Evolutionary conservation across 2,329 filamentous ascomycete genomes (phyloP), one percentile per base, ranked within the genome.

Genomic region (Stachybotrys elegans): DNA sequence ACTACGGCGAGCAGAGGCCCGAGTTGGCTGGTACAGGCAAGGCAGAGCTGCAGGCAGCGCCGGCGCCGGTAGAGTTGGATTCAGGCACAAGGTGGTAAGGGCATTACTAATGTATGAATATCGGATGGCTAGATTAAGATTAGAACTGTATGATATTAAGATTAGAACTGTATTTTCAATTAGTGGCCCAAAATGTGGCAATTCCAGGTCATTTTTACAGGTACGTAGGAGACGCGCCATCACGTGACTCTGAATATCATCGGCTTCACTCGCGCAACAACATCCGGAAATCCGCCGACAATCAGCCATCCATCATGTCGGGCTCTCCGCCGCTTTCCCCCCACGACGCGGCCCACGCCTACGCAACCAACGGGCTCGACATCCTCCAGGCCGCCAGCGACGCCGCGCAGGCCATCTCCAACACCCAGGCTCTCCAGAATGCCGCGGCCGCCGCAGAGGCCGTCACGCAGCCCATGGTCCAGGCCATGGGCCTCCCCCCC

Each of bases 301-400:
- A 69, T 69, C 66, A 63, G 60, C 66, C 66, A 68, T 66, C 60
- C 52, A 43, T 46, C 48, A 58, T 58, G 56, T 57, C 56, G 34
- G 56, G 49, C 38, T 56, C 56, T 40, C 56, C 56, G 47, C 56
- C 55, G 31, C 46, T 55, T 29, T 49, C 54, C 32, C 38, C 52
- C 38, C 55, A 58, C 48, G 54, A 62, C 42, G 59, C 58, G 25
- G 67, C 65, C 37, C 68, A 71, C 57, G 65, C 60, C 45, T 72
- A 71, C 50, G 68, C 68, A 41, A 70, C 65, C 56, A 72, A 71
- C 54, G 67, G 69, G 25, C 62, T 72, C 38, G 67, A 70, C 51
- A 70, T 70, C 43, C 62, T 72, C 25, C 69, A 72, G 48, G 69
- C 68, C 17, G 69, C 68, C 35, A 71, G 66, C 48, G 68, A 70